These are phyloP conservation scores for Trichoderma semiorbis DNA, from an alignment of 2,329 filamentous ascomycete species.

Conservation along the genomic window DNA sequence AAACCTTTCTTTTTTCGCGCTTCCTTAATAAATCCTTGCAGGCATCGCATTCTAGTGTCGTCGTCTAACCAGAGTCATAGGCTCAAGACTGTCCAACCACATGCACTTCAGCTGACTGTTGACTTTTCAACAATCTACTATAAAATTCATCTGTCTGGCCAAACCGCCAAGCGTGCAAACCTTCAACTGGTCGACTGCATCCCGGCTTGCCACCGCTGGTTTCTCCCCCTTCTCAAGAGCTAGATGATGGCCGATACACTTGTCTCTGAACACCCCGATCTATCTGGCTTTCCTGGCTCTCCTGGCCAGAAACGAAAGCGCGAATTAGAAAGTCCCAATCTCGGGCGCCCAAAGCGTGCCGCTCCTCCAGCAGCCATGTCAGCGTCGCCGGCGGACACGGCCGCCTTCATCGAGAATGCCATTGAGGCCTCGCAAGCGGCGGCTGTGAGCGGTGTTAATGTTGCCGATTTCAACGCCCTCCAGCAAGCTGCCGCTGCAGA, in stretches of 20 bases:
- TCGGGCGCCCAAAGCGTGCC: slow-evolving; percentile 49
- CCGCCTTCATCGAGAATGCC: slow-evolving; percentile 53
- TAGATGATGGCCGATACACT: slow-evolving; percentile 46
- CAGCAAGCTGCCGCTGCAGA: slow-evolving; percentile 50
- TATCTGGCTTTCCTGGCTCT: slow-evolving; percentile 40
- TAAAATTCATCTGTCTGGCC: not conserved
- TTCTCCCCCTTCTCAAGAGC: not conserved
- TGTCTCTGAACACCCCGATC: slow-evolving; percentile 46
- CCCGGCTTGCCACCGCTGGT: not conserved
- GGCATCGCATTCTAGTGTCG: slow-evolving; percentile 3
- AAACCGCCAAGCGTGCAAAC: not conserved
- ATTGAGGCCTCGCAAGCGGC: slow-evolving; percentile 43
- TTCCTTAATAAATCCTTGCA: slow-evolving; percentile 1
- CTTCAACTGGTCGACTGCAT: not conserved
- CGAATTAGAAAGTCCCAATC: slow-evolving; percentile 47
- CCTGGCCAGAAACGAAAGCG: slow-evolving; percentile 56
- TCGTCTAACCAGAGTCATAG: slow-evolving; percentile 6
- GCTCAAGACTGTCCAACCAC: not conserved
- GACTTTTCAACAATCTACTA: not conserved
- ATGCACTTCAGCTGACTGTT: slow-evolving; percentile 5
- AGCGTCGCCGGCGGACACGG: slow-evolving; percentile 40
- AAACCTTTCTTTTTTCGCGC: not conserved
- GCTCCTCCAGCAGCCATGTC: slow-evolving; percentile 45
- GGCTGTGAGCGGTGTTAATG: slow-evolving; percentile 41
- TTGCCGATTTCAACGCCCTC: slow-evolving; percentile 55